Conservation (phyloP, 495 filamentous ascomycete genomes). For the Mycothermus thermophilus region DNA sequence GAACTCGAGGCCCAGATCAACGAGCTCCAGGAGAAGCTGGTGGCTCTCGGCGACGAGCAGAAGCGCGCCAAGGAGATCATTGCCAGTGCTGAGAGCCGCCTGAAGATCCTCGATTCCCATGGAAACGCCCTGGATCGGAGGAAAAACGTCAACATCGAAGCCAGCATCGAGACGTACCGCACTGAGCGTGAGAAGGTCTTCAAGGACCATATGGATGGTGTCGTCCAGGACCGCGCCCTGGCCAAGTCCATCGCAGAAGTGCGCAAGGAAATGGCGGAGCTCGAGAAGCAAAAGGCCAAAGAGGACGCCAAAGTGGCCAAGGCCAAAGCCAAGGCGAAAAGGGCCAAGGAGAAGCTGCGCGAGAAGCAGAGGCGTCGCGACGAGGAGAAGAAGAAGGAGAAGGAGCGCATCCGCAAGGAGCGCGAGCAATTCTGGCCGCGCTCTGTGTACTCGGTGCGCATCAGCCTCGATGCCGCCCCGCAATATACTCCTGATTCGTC, state of each 20-base stretch:
- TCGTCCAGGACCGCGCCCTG: constrained; percentile 18
- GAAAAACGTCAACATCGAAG: constrained; percentile 14
- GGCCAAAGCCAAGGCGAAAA: constrained; percentile 25
- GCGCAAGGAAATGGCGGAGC: constrained; percentile 18
- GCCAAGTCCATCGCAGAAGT: constrained; percentile 25
- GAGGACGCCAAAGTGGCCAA: constrained; percentile 18
- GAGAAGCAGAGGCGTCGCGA: constrained; percentile 28
- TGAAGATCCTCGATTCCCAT: constrained; percentile 33
- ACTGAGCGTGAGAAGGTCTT: constrained; percentile 36
- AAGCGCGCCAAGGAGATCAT: constrained; percentile 20
- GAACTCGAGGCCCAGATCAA: no score
- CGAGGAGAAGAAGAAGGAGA: constrained; percentile 33
- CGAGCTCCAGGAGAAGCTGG: constrained; percentile 15
- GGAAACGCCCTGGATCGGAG: constrained; percentile 25
- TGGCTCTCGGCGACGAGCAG: constrained; percentile 14
- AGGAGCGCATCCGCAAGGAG: constrained; percentile 37
- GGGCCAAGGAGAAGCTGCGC: constrained; percentile 24
- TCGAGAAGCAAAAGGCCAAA: constrained; percentile 16
- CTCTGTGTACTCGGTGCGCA: constrained; percentile 41
- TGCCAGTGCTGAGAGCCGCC: constrained; percentile 24
- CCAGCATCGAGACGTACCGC: constrained; percentile 31
- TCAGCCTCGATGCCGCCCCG: constrained; percentile 42
- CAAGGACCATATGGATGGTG: constrained; percentile 22
- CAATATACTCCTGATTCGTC: constrained; percentile 40
- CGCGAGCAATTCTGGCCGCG: constrained; percentile 42